These are phyloP conservation scores for Cyberlindnera misumaiensis DNA, from an alignment of 805 yeast species.

Conservation along the genomic window DNA sequence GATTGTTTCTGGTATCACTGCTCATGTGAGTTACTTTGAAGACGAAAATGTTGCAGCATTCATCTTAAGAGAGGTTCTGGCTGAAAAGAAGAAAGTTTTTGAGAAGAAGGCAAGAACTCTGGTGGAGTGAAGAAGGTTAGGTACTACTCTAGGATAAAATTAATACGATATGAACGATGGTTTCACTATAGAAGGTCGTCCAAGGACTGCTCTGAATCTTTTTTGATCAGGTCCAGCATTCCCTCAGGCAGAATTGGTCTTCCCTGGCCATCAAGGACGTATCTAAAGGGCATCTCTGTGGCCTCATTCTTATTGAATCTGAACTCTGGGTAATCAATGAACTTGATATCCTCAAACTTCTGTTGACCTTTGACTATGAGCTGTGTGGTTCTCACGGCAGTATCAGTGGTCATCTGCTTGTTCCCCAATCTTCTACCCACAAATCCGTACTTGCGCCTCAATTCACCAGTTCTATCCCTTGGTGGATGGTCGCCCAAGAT, in stretches of 20 bases:
- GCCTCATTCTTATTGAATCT: slow-evolving; percentile 83
- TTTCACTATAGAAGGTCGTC: slow-evolving; percentile 45
- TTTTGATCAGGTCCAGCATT: slow-evolving; percentile 78
- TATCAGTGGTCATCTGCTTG: slow-evolving; percentile 95
- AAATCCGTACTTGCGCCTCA: slow-evolving; percentile 74
- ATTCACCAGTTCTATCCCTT: slow-evolving; percentile 88
- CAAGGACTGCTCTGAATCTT: slow-evolving; percentile 77
- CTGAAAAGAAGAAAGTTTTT: slow-evolving; percentile 18
- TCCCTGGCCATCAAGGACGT: slow-evolving; percentile 55
- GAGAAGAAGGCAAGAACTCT: slow-evolving; percentile 23
- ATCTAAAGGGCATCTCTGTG: slow-evolving; percentile 97
- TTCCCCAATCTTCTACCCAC: slow-evolving; percentile 82
- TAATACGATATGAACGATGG: background rate
- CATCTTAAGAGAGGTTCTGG: slow-evolving; percentile 50
- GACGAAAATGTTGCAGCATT: slow-evolving; percentile 81
- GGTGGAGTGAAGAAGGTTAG: background rate
- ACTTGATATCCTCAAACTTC: slow-evolving; percentile 65
- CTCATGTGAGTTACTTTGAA: slow-evolving; percentile 86
- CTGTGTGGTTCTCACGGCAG: slow-evolving; percentile 91
- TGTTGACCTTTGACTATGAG: slow-evolving; percentile 54
- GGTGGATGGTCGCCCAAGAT: slow-evolving; percentile 90
- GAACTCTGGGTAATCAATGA: slow-evolving; percentile 91
- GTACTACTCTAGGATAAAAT: background rate
- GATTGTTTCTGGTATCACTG: slow-evolving; percentile 71
- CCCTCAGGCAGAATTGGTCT: slow-evolving; percentile 88